A percentile compares a stretch with the other conserved stretches of the same genome.
Evolutionary conservation across 345 rosid genomes (phyloP).

Genomic region (Gossypium mustelinum): DNA sequence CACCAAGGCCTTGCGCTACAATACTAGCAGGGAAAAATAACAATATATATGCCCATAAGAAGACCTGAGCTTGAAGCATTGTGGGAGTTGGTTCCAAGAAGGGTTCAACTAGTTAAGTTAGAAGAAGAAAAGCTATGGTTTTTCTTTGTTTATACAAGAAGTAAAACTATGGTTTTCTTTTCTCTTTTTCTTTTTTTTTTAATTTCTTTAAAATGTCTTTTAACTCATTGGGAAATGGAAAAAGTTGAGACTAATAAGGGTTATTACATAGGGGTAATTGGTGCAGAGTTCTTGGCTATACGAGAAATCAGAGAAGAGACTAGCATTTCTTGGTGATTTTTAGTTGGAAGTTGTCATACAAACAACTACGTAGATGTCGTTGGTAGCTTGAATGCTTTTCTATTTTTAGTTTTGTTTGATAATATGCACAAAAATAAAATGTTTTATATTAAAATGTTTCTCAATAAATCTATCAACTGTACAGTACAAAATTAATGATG

Average conservation of each 20-base stretch:
- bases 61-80: slow-evolving; percentile 25
- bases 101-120: not conserved
- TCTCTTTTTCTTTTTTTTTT: too few relatives aligned
- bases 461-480: too few relatives aligned
- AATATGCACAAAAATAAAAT: too few relatives aligned
- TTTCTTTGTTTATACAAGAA: not conserved
- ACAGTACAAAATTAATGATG: too few relatives aligned
- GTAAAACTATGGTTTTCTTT: not conserved
- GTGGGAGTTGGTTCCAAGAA: not conserved
- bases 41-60: slow-evolving; percentile 8
- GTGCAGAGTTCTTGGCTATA: not conserved
- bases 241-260: not conserved
- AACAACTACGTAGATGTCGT: not conserved
- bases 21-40: slow-evolving; percentile 27
- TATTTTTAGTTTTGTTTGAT: not conserved
- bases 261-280: not conserved
- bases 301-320: not conserved
- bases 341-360: not conserved
- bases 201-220: not conserved
- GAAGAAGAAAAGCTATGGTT: not conserved
- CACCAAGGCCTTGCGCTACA: slow-evolving; percentile 46
- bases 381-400: not conserved
- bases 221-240: not conserved
- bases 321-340: not conserved
- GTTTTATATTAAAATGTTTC: too few relatives aligned